Evolutionary conservation across 208 protist species (phyloP), one percentile per base, ranked within the genome.

Genomic region (Leishmania amazonensis): DNA sequence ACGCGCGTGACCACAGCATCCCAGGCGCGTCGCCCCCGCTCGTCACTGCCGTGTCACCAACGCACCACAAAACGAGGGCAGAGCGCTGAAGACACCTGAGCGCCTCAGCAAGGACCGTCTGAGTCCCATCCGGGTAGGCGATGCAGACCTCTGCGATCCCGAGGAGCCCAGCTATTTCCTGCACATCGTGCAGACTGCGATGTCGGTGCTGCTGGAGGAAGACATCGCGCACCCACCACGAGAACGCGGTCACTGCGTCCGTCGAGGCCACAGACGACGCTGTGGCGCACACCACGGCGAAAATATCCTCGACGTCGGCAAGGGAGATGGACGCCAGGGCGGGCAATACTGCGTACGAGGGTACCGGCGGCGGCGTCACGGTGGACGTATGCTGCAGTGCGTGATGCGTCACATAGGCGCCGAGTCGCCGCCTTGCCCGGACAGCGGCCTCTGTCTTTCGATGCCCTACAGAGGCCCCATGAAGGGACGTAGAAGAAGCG

Each of bases 1-100:
- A 92, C n/a, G 85, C 87, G 11, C 87, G 78, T 35, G 62, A 28
- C 84, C 89, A 89, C 57, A 92, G 45, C n/a, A 80, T n/a, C 42
- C 47, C 47, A 3, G 45, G 60, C 21, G 76, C 38, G 42, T 54
- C 49, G 42, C 19, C 2, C 42, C 38, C 62, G 28, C 60, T 53
- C 19, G 76, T 28, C 64, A 31, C 40, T 21, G 13, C 51, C 21
- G 65, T 28, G 71, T 79, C 75, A 38, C 76, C 76, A 24, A 28
- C 51, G 24, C 77, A 40, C 81, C 80, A 87, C 60, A 90, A 51
- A 45, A 81, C 51, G 28, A 51, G 35, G 4, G 85, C 67, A 51
- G 83, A 83, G 60, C 83, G 83, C 49, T 81, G 62, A 1, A 94
- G 77, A 49, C 83, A 89, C 78, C 82, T 82, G 65, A 94, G 68